Evolutionary conservation across 2,329 filamentous ascomycete species (phyloP).

Genomic region (Aureobasidium pullulans): DNA sequence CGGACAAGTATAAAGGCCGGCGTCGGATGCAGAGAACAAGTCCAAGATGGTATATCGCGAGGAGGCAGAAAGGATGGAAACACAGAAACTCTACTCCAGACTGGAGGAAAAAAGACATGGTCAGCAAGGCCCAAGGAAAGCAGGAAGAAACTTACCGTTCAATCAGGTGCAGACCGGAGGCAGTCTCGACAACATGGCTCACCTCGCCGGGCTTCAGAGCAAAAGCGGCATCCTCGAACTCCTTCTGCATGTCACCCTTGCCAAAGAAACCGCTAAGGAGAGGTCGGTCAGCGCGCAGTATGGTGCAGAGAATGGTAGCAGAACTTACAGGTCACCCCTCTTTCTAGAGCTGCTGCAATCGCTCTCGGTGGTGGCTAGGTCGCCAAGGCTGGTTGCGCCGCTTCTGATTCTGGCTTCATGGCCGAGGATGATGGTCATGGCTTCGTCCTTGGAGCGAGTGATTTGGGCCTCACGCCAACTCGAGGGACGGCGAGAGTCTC

Average conservation of each 20-base stretch:
- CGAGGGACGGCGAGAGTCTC: constrained; percentile 75
- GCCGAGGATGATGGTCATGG: constrained; percentile 64
- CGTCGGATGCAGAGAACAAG: not conserved
- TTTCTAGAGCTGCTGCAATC: constrained; percentile 96
- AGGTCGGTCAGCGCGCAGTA: not conserved
- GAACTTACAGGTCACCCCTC: constrained; percentile 70
- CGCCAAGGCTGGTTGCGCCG: constrained; percentile 63
- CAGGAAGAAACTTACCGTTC: constrained; percentile 58
- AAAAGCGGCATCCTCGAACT: constrained; percentile 95
- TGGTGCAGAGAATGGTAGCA: not conserved
- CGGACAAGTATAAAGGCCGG: constrained; percentile 2
- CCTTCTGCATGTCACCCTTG: constrained; percentile 93
- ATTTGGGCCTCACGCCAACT: constrained; percentile 92
- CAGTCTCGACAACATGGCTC: constrained; percentile 81
- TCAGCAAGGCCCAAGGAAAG: not conserved
- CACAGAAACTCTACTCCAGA: constrained; percentile 14
- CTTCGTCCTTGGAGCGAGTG: constrained; percentile 81
- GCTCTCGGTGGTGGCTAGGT: constrained; percentile 80
- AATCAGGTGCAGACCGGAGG: constrained; percentile 91
- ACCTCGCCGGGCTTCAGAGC: constrained; percentile 79
- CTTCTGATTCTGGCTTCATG: constrained; percentile 71
- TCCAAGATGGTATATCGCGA: constrained; percentile 11
- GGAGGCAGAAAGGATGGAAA: not conserved
- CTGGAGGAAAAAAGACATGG: not conserved
- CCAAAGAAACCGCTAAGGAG: constrained; percentile 73